phyloP scores from a whole-genome alignment of 192 early-diverging fungal species.

The Coemansia sp. region DNA sequence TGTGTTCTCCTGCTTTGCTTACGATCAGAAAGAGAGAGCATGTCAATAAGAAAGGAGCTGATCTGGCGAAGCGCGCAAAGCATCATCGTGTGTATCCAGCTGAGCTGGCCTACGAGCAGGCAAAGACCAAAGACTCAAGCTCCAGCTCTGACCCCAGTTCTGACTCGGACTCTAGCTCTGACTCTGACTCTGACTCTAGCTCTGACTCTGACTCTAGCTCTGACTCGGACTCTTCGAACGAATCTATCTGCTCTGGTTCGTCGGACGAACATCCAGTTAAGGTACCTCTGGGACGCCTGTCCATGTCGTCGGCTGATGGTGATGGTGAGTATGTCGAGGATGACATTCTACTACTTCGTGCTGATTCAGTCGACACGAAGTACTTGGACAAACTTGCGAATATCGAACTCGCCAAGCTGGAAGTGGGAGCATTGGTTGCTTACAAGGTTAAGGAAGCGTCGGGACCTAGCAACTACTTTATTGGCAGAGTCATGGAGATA shows the following conservation, averaged over 20 bases:
- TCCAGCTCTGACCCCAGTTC: background rate
- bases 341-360: background rate
- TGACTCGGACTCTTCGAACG: background rate
- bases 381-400: background rate
- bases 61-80: background rate
- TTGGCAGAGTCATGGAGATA: background rate
- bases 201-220: background rate
- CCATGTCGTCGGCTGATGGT: background rate
- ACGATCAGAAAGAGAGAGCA: slow-evolving; percentile 20
- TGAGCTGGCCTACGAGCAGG: slow-evolving; percentile 10
- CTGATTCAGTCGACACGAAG: background rate
- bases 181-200: no score
- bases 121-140: background rate
- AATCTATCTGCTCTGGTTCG: background rate
- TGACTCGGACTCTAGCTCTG: no score
- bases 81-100: slow-evolving; percentile 6
- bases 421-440: background rate
- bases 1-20: background rate
- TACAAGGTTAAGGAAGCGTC: background rate
- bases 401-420: no score
- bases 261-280: background rate
- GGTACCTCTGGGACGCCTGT: background rate
- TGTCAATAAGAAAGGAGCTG: background rate
- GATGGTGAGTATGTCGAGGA: background rate
- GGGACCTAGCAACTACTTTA: slow-evolving; percentile 1